phyloP scores from a whole-genome alignment of 495 filamentous ascomycete genomes.

The Aspergillus saccharolyticus region DNA sequence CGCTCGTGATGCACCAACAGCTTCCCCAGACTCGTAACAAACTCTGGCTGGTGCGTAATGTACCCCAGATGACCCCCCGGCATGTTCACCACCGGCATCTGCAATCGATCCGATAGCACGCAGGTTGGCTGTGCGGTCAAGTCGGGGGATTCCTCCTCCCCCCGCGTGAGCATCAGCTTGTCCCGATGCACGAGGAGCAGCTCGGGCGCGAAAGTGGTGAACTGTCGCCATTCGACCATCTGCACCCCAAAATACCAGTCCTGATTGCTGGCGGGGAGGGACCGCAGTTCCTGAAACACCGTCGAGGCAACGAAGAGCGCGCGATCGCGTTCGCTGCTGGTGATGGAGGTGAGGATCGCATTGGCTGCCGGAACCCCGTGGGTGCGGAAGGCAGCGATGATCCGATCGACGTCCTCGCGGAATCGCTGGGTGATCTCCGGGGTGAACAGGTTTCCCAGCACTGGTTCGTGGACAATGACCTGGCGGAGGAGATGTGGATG shows the following conservation, averaged over 20 bases:
- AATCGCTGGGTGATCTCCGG: background rate
- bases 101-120: background rate
- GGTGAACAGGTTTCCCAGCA: background rate
- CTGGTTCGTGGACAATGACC: background rate
- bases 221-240: background rate
- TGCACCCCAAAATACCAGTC: background rate
- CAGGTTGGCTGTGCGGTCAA: background rate
- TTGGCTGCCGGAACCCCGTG: background rate
- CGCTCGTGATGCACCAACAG: background rate
- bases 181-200: background rate
- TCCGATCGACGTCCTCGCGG: background rate
- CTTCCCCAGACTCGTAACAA: background rate
- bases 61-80: background rate
- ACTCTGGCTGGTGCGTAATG: background rate
- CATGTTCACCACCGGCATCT: background rate
- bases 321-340: background rate
- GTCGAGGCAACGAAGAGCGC: background rate
- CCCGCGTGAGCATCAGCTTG: background rate
- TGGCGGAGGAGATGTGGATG: background rate
- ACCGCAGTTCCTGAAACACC: background rate
- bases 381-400: background rate
- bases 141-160: background rate
- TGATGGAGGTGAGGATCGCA: background rate
- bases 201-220: background rate
- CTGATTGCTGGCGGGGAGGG: background rate